Evolutionary conservation across 2,329 filamentous ascomycete species (phyloP).

Genomic region (Trichoderma atrobrunneum): DNA sequence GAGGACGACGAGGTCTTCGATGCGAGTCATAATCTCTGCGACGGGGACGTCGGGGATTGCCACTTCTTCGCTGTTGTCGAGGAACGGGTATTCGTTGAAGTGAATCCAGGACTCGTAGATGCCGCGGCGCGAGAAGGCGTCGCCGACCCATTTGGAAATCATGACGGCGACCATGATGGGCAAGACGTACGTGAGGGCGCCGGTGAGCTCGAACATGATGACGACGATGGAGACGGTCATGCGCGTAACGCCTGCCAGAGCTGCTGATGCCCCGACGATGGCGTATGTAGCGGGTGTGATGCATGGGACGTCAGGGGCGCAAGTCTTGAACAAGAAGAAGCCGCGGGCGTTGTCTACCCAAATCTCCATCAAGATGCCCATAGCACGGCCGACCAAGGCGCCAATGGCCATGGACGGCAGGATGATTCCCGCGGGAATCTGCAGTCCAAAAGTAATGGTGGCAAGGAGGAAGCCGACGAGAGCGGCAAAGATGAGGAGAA

Average conservation of each 20-base stretch:
- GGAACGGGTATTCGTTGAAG: conserved; percentile 90
- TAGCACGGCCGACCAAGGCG: conserved; percentile 80
- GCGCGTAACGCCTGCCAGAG: conserved; percentile 87
- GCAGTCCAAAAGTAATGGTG: conserved; percentile 85
- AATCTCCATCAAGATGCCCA: conserved; percentile 86
- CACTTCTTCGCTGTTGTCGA: conserved; percentile 86
- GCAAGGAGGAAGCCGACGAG: conserved; percentile 82
- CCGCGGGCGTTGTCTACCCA: conserved; percentile 75
- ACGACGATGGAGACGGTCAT: conserved; percentile 99
- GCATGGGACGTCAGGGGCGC: conserved; percentile 81
- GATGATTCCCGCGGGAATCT: conserved; percentile 93
- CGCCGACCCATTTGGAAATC: conserved; percentile 97
- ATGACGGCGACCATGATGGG: conserved; percentile 99
- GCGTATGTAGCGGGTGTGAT: conserved; percentile 95
- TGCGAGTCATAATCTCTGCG: conserved; percentile 85
- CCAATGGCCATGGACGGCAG: conserved; percentile 95
- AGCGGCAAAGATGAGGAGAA: conserved; percentile 78
- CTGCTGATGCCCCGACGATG: conserved; percentile 90
- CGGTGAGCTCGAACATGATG: conserved; percentile 98
- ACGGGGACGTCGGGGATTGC: conserved; percentile 78
- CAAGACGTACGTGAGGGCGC: conserved; percentile 90
- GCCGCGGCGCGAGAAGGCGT: conserved; percentile 85
- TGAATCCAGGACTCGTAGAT: conserved; percentile 99
- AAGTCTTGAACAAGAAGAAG: conserved; percentile 76
- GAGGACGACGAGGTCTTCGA: conserved; percentile 86